Base-by-base conservation (phyloP, 257 asterid species). In the Cynanchum wilfordii region DNA sequence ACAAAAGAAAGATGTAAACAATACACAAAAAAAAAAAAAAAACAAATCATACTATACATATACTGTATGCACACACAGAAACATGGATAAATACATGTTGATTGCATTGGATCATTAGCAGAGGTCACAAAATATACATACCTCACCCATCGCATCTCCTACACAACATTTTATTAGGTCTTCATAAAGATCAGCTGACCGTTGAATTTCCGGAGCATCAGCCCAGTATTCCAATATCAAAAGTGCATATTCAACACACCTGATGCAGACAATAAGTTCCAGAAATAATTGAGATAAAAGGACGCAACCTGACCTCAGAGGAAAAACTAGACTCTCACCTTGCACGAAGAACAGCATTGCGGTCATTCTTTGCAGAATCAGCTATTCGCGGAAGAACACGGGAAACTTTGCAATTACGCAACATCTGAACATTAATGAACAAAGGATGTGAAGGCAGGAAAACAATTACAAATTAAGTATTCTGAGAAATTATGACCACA, bases 91-190 rank as follows among this genome's bases (percentile, higher is more conserved):
- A 36, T 33, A 33, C 38, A 0, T 2, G n/a, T 19, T 33, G 29
- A 36, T 20, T 19, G 15, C 50, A 36, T 9, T 20, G 16, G 27
- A 36, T 7, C 50, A 30, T 16, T 15, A 62, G 36, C 67, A 62
- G 45, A 62, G 38, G 36, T 30, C 44, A 62, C 6, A 10, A 82
- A 75, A 70, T 42, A 70, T 56, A 33, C 73, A 54, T 84, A 90
- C 99, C 96, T 95, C 99, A 80, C 99, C 88, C 97, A 95, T 92
- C 66, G 99, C 98, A 86, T 95, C 99, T 60, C 92, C 91, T 69
- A 90, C 98, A 82, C 97, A 92, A 80, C 96, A 92, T 80, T 87
- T 86, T 71, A 95, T 90, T 58, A 95, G 96, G 74, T 95, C 99
- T 83, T 92, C 99, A 74, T 92, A 95, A 42, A 90, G 89, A 74